Base-by-base conservation (phyloP, 768 basidiomycete species). In the Leucocoprinus leucothites region DNA sequence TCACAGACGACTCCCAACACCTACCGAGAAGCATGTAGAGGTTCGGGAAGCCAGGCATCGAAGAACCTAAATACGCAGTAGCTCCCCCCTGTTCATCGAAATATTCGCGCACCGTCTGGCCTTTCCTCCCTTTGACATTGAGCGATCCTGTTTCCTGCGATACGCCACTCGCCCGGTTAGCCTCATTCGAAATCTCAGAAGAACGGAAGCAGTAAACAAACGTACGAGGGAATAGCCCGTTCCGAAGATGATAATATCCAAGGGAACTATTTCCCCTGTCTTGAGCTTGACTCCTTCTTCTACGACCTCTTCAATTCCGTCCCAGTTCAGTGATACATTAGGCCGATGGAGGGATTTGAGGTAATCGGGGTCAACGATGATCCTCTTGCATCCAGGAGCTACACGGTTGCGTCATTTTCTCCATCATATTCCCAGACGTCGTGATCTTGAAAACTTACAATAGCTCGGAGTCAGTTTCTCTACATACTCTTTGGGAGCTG, bases 321-420 rank as follows among this genome's bases (percentile, higher is more conserved):
- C 77, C 75, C 77, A 84, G 16, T 61, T 65, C 42, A 86, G 58
- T 18, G 67, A 68, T 31, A 86, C 78, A 64, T 87, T 86, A 1
- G 80, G 72, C 42, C 70, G 71, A 51, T 79, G 70, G 48, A 87
- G 65, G 22, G 73, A 69, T n/a, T 74, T 64, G 18, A 87, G 74
- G 62, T 84, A 86, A 16, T 75, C 76, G 2, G 81, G 79, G 61
- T 88, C 82, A 52, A 81, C 71, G 31, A 87, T 79, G 18, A 86
- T 75, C 36, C 86, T 76, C 65, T 85, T 86, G 64, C 84, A 86
- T 19, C 85, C 85, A 26, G 79, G 76, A 41, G 77, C 82, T 82
- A 57, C 3, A 53, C 48, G 21, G 24, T 19, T 19, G 40, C 35
- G 14, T n/a, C 38, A 11, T 13, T 38, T 13, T n/a, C 41, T 47